Conservation (phyloP, 495 filamentous ascomycete genomes). For the Chaetomium tenue region DNA sequence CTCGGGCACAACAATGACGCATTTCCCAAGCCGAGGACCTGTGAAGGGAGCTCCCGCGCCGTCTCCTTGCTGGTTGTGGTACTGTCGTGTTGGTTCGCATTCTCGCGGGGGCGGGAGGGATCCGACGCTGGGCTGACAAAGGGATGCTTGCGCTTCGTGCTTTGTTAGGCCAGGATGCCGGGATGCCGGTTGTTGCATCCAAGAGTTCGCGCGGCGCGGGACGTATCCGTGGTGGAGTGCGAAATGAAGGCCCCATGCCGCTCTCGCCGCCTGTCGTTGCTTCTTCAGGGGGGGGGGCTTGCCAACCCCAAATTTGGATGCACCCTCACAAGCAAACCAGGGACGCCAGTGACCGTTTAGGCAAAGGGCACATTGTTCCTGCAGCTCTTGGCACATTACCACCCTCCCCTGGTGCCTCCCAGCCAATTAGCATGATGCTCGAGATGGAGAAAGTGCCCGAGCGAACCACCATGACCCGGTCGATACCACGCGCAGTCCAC, state of each 20-base stretch:
- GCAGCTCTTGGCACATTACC: conserved; percentile 14
- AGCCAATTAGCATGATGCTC: not conserved
- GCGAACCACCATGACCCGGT: no score
- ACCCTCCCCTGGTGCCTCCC: not conserved
- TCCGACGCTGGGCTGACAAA: not conserved
- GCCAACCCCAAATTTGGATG: conserved; percentile 17
- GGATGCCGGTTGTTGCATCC: no score
- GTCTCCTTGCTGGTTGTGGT: no score
- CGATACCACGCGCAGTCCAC: not conserved
- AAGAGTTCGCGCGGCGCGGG: not conserved
- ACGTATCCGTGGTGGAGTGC: not conserved
- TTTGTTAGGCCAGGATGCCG: no score
- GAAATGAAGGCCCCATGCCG: no score
- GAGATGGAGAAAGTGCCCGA: conserved; percentile 4
- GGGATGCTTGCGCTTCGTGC: not conserved
- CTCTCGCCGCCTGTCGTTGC: not conserved
- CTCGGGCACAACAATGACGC: no score
- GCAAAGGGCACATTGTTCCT: not conserved
- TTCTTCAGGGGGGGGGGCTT: not conserved
- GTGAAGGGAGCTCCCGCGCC: no score
- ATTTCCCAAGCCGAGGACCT: no score
- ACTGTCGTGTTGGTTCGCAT: no score
- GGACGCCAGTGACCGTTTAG: conserved; percentile 4
- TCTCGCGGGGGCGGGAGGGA: not conserved
- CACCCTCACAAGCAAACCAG: not conserved